A percentile compares a stretch with the other conserved stretches of the same genome.
Evolutionary conservation across 805 yeast species (phyloP).

Genomic region (Candida michaelii): DNA sequence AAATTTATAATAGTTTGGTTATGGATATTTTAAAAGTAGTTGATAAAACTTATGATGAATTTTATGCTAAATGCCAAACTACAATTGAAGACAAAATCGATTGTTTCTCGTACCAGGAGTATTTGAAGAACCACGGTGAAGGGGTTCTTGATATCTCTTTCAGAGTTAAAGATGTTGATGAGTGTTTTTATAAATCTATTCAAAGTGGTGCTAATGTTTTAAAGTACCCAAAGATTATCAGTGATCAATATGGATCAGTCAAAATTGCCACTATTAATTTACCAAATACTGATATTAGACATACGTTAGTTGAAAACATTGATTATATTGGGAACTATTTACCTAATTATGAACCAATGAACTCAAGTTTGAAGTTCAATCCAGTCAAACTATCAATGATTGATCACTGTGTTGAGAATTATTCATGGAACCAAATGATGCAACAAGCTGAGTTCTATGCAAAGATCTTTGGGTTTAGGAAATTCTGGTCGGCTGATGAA

Average conservation of each 20-base stretch:
- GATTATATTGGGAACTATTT: constrained; percentile 45
- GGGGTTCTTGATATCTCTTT: constrained; percentile 79
- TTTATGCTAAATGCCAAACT: constrained; percentile 2
- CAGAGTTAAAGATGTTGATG: constrained; percentile 51
- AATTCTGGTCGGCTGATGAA: constrained; percentile 86
- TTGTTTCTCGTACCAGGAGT: constrained; percentile 4
- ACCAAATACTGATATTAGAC: constrained; percentile 61
- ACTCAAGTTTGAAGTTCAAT: neutral
- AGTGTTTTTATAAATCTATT: constrained; percentile 47
- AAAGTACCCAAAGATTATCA: constrained; percentile 23
- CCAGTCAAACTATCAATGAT: constrained; percentile 25
- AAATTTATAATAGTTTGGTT: neutral
- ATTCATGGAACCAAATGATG: constrained; percentile 66
- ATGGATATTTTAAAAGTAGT: neutral
- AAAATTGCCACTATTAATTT: constrained; percentile 46
- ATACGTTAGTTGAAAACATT: constrained; percentile 60
- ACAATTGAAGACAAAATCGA: constrained; percentile 10
- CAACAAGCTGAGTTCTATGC: constrained; percentile 60
- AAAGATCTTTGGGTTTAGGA: constrained; percentile 66
- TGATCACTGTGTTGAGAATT: constrained; percentile 84
- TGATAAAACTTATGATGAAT: constrained; percentile 5
- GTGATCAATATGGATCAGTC: constrained; percentile 53
- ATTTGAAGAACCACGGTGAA: constrained; percentile 59
- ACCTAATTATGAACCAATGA: constrained; percentile 45
- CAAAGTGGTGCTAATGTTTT: constrained; percentile 50